These are phyloP conservation scores for Spinacia oleracea DNA, from an alignment of 179 eudicot genomes.

Conservation along the genomic window DNA sequence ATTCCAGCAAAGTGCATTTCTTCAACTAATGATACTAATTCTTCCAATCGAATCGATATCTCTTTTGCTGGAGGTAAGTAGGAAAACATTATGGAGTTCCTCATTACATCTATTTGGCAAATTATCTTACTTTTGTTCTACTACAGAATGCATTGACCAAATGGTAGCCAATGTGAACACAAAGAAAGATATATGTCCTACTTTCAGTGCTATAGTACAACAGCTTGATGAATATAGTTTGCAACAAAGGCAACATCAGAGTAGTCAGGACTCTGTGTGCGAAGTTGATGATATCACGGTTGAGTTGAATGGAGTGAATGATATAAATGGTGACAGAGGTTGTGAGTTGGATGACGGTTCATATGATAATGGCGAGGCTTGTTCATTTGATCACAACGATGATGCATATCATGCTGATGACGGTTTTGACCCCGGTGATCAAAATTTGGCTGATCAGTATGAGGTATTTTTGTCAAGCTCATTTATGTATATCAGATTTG, in stretches of 20 bases:
- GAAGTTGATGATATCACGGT: constrained; percentile 23
- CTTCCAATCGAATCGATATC: constrained; percentile 54
- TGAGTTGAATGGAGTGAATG: constrained; percentile 37
- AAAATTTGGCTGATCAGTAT: constrained; percentile 41
- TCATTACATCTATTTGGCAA: constrained; percentile 6
- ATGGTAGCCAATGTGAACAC: constrained; percentile 55
- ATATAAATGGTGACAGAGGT: constrained; percentile 32
- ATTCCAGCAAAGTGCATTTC: constrained; percentile 69
- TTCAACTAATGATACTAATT: constrained; percentile 37
- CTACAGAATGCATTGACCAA: constrained; percentile 63
- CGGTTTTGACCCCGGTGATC: constrained; percentile 42
- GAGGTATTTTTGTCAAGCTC: constrained; percentile 43
- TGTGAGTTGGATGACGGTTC: constrained; percentile 42
- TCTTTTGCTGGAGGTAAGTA: constrained; percentile 80
- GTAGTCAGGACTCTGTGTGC: constrained; percentile 20
- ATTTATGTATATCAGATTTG: not conserved
- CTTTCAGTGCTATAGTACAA: constrained; percentile 55
- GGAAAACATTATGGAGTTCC: not conserved
- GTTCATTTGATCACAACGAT: constrained; percentile 58
- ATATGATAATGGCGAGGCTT: constrained; percentile 49
- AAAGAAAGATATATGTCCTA: constrained; percentile 68
- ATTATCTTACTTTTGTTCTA: constrained; percentile 26
- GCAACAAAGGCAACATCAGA: constrained; percentile 32
- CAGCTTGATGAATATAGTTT: constrained; percentile 56
- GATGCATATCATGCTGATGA: constrained; percentile 54